Evolutionary conservation across 2,329 filamentous ascomycete genomes (phyloP), one percentile per base, ranked within the genome.

Genomic region (Neopestalotiopsis rosae): DNA sequence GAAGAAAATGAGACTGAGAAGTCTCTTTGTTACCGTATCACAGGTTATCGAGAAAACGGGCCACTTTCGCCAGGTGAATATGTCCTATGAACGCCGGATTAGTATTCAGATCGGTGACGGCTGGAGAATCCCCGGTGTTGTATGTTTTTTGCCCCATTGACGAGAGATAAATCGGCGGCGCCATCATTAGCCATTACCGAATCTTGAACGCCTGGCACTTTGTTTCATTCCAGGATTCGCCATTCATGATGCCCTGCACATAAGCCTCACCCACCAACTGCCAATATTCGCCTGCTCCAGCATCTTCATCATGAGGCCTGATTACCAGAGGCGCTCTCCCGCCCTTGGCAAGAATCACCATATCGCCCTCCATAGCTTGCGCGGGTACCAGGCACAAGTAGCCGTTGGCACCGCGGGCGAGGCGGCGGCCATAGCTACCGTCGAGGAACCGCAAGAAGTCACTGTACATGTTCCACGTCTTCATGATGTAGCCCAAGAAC

Each of bases 161-260:
- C n/a, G 45, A 52, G 45, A 52, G n/a, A 52, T 20, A 2, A 20
- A 52, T 20, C 45, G 45, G 45, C 5, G 17, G 17, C 45, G 45
- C n/a, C 45, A 52, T 52, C 45, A 52, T 20, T 9, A 52, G 45
- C 45, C 45, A 10, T 52, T 20, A 52, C 17, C 45, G 17, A 52
- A 52, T 52, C n/a, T 20, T 52, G 14, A 52, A 52, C n/a, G 45
- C 45, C 45, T 52, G 45, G 17, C 45, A 52, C 17, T 52, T 52
- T 52, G 45, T 52, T 52, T 52, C 45, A 52, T 52, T 52, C 45
- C 45, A 63, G 13, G 58, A 59, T 38, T 67, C 66, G 1, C 58
- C 66, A n/a, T 67, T 24, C 66, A 67, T 67, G 17, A 63, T 61
- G 14, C 66, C 66, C 24, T 67, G 40, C 13, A 62, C 58, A 20